Conservation (phyloP, 2,329 filamentous ascomycete genomes). For the Fusarium succisae region DNA sequence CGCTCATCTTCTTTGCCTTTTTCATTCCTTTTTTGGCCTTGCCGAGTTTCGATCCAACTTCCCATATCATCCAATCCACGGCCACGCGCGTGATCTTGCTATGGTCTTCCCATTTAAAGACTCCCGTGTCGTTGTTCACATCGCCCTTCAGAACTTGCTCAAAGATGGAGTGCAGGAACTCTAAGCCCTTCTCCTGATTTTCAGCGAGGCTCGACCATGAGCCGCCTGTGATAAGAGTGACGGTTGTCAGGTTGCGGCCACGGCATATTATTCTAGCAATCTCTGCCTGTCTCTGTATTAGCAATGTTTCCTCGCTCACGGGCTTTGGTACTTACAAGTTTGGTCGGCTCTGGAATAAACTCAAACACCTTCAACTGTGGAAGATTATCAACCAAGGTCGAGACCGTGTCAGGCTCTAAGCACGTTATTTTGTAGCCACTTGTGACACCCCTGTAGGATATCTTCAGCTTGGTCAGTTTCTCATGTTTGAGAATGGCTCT, state of each 20-base stretch:
- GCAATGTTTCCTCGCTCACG: neutral
- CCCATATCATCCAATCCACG: neutral
- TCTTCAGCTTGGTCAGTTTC: slow-evolving; percentile 11
- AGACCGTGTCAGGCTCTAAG: slow-evolving; percentile 12
- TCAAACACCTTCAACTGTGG: slow-evolving; percentile 6
- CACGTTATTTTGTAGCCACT: neutral
- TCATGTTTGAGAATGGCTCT: slow-evolving; percentile 29
- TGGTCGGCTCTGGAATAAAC: slow-evolving; percentile 2
- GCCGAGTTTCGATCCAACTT: slow-evolving; percentile 14
- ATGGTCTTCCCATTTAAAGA: slow-evolving; percentile 26
- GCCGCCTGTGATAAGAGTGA: slow-evolving; percentile 3
- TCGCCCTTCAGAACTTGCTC: neutral
- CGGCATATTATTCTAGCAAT: slow-evolving; percentile 13
- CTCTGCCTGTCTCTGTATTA: neutral
- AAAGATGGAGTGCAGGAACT: neutral
- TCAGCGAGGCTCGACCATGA: neutral
- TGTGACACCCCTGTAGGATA: neutral
- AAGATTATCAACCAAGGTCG: slow-evolving; percentile 15
- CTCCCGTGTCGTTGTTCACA: no score
- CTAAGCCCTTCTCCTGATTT: neutral
- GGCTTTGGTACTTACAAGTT: slow-evolving; percentile 3
- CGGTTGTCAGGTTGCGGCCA: neutral
- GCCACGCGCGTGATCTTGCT: slow-evolving; percentile 9
- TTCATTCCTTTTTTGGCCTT: slow-evolving; percentile 6
- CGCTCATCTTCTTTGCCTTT: slow-evolving; percentile 1